Conservation (phyloP, 2,329 filamentous ascomycete genomes). For the Cladophialophora bantiana region DNA sequence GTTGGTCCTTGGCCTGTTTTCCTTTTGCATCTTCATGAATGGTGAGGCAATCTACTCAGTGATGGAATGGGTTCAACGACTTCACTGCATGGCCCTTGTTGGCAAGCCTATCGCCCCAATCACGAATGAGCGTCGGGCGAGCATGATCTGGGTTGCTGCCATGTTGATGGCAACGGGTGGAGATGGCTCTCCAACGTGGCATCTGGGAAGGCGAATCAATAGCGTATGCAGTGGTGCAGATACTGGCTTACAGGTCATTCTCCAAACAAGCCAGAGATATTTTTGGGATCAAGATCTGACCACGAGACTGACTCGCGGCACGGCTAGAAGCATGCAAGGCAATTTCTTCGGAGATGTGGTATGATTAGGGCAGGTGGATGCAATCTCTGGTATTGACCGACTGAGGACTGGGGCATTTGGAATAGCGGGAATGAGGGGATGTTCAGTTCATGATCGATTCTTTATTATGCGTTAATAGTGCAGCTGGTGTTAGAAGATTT, state of each 20-base stretch:
- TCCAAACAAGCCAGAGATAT: slow-evolving; percentile 20
- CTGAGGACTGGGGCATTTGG: slow-evolving; percentile 4
- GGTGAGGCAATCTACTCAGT: slow-evolving; percentile 16
- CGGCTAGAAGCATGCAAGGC: not conserved
- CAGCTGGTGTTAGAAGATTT: not conserved
- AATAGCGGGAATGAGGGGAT: not conserved
- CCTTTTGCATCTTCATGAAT: slow-evolving; percentile 22
- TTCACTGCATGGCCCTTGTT: slow-evolving; percentile 18
- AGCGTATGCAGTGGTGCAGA: slow-evolving; percentile 6
- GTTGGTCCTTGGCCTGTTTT: slow-evolving; percentile 14
- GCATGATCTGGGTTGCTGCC: slow-evolving; percentile 22
- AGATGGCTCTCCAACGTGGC: slow-evolving; percentile 18
- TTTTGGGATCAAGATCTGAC: slow-evolving; percentile 24
- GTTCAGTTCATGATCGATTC: not conserved
- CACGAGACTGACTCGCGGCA: slow-evolving; percentile 9
- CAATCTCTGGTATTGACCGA: not conserved
- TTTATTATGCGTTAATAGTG: not conserved
- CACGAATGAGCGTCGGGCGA: not conserved
- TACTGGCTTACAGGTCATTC: not conserved
- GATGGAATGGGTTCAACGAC: slow-evolving; percentile 19
- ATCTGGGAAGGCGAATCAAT: slow-evolving; percentile 16
- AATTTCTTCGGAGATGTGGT: slow-evolving; percentile 14
- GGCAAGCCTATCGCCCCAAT: slow-evolving; percentile 11
- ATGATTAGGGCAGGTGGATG: slow-evolving; percentile 21
- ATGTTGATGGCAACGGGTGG: slow-evolving; percentile 21